Base-by-base conservation (phyloP, 1,284 basidiomycete genomes). In the Puccinia hordei region DNA sequence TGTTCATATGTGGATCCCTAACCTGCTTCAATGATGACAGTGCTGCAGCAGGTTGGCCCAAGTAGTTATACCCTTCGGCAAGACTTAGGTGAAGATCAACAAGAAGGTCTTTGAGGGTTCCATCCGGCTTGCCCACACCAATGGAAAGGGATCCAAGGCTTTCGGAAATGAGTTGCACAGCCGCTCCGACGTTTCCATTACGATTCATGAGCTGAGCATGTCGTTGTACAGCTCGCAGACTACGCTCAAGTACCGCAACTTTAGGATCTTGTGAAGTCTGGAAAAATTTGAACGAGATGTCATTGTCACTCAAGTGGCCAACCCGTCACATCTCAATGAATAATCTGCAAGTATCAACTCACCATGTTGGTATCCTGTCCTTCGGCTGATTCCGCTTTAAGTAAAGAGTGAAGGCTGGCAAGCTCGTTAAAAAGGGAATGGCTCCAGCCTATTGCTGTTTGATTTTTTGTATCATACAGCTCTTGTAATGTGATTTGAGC, bases 81-180 rank as follows among this genome's bases (percentile, higher is more conserved):
- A n/a, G n/a, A n/a, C n/a, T n/a, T n/a, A n/a, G n/a, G n/a, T n/a
- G n/a, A n/a, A n/a, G 51, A 15, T 53, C 51, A 53, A 53, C 22
- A 53, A 53, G 51, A 53, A 53, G 51, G 51, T 53, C 51, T n/a
- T 53, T 53, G 51, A 53, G 51, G 22, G 51, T 53, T 53, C 22
- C 51, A n/a, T n/a, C 51, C 51, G 22, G 51, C 13, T n/a, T 8
- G 17, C 22, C 22, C 51, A 53, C 51, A 19, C 22, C 51, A 53
- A 53, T 53, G 51, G 51, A 53, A 53, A 53, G 17, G 22, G 51
- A 53, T 53, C 17, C 51, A 53, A 53, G 51, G 51, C 17, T 53
- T 53, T 53, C 22, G 13, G 51, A 53, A 53, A 53, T 53, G 22
- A 53, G 51, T 53, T 53, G 17, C 51, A n/a, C 51, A 53, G 22